These are phyloP conservation scores for Isabelozyma gotoi DNA, from an alignment of 805 yeast genomes.

Conservation along the genomic window DNA sequence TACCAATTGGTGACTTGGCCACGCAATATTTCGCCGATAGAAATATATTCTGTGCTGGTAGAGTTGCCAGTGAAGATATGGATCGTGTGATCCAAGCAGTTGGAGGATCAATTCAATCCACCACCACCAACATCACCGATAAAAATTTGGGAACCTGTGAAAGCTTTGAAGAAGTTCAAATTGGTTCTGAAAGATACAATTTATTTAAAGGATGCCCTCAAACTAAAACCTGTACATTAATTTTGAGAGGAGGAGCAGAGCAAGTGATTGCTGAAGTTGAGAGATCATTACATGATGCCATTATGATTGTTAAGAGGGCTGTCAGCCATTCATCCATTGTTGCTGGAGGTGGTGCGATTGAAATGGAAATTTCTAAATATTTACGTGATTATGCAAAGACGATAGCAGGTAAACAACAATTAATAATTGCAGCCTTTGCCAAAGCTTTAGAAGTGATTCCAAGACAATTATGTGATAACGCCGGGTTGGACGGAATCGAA, in stretches of 20 bases:
- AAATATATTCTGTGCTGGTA: constrained; percentile 94
- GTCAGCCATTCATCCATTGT: constrained; percentile 83
- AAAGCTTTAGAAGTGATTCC: constrained; percentile 95
- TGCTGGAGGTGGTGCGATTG: constrained; percentile 99
- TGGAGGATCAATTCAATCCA: constrained; percentile 84
- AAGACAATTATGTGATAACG: constrained; percentile 95
- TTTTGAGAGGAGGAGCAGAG: constrained; percentile 96
- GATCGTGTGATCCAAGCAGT: constrained; percentile 90
- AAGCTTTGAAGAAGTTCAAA: constrained; percentile 86
- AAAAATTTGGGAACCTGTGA: constrained; percentile 84
- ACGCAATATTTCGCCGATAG: constrained; percentile 98
- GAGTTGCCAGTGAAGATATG: constrained; percentile 87
- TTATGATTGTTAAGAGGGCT: constrained; percentile 96
- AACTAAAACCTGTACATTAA: constrained; percentile 89
- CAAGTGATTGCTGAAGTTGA: constrained; percentile 98
- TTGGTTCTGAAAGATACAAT: constrained; percentile 94
- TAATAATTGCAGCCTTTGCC: constrained; percentile 89
- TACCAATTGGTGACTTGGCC: constrained; percentile 98
- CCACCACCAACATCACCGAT: constrained; percentile 65
- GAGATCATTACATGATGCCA: constrained; percentile 95
- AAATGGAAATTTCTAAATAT: constrained; percentile 91
- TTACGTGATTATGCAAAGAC: constrained; percentile 83
- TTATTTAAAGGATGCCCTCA: constrained; percentile 89
- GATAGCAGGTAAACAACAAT: constrained; percentile 94
- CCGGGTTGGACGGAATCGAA: constrained; percentile 98